A percentile compares a stretch with the other conserved stretches of the same genome.
Conservation (phyloP, 1,139 yeast genomes). For the Candida sojae region DNA sequence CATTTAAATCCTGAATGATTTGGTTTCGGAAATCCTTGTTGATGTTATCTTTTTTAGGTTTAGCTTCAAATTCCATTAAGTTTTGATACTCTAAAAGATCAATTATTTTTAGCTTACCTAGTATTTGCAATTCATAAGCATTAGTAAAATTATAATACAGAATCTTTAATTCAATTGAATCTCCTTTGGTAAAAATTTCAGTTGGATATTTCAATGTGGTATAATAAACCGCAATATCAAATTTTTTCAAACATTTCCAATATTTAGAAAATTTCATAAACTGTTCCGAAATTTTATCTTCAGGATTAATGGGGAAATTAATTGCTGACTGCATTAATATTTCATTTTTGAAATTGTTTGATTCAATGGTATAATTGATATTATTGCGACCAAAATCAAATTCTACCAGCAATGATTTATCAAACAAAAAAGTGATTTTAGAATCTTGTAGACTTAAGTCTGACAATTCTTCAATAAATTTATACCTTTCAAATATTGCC, state of each 20-base stretch:
- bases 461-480: constrained; percentile 24
- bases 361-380: constrained; percentile 6
- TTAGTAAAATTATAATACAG: constrained; percentile 14
- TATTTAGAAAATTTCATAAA: constrained; percentile 18
- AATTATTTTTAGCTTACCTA: background rate
- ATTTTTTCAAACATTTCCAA: constrained; percentile 22
- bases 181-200: constrained; percentile 7
- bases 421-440: constrained; percentile 18
- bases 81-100: constrained; percentile 4
- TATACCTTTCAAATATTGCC: constrained; percentile 23
- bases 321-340: constrained; percentile 9
- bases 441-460: constrained; percentile 15
- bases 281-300: constrained; percentile 11
- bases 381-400: constrained; percentile 16
- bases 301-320: constrained; percentile 1
- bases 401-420: constrained; percentile 16
- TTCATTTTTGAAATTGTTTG: constrained; percentile 11
- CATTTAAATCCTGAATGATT: constrained; percentile 1
- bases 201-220: constrained; percentile 32
- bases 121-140: constrained; percentile 13
- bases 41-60: background rate
- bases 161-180: constrained; percentile 12
- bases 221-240: constrained; percentile 31
- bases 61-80: constrained; percentile 2
- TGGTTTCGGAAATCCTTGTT: background rate